Evolutionary conservation across 495 filamentous ascomycete genomes (phyloP).

Genomic region (Talaromyces adpressus): DNA sequence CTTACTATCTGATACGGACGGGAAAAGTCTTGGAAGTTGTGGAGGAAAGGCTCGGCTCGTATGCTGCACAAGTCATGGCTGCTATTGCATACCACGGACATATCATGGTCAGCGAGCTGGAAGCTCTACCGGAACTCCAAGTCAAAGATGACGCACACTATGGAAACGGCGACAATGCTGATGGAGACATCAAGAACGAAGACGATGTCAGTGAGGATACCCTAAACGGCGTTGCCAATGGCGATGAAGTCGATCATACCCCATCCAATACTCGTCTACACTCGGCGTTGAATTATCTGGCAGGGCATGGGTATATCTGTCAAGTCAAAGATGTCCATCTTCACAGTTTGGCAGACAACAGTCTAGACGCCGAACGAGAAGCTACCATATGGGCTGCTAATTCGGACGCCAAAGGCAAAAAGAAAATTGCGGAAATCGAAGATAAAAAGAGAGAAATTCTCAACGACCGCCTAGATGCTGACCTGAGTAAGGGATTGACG

Average conservation of each 20-base stretch:
- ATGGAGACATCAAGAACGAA: slow-evolving; percentile 16
- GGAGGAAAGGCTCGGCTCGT: slow-evolving; percentile 58
- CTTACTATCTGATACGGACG: slow-evolving; percentile 71
- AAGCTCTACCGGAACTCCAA: slow-evolving; percentile 32
- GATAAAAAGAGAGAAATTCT: slow-evolving; percentile 26
- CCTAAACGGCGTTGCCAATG: background rate
- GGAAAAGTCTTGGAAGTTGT: slow-evolving; percentile 77
- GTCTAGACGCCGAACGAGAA: slow-evolving; percentile 36
- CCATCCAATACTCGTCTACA: slow-evolving; percentile 26
- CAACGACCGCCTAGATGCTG: slow-evolving; percentile 23
- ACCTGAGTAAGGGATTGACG: slow-evolving; percentile 27
- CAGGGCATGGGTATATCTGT: slow-evolving; percentile 41
- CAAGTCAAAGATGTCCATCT: slow-evolving; percentile 43
- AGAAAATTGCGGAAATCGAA: slow-evolving; percentile 52
- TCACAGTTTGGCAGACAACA: slow-evolving; percentile 44
- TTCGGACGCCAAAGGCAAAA: slow-evolving; percentile 40
- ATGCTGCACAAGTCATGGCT: slow-evolving; percentile 63
- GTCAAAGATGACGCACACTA: slow-evolving; percentile 17
- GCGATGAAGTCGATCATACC: slow-evolving; percentile 4
- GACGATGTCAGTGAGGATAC: slow-evolving; percentile 19
- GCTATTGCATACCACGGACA: slow-evolving; percentile 73
- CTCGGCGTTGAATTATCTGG: slow-evolving; percentile 35
- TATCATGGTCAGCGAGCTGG: slow-evolving; percentile 63
- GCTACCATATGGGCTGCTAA: slow-evolving; percentile 20
- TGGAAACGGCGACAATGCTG: slow-evolving; percentile 18